Conservation (phyloP, 129 eudicot species). For the Calendula officinalis region DNA sequence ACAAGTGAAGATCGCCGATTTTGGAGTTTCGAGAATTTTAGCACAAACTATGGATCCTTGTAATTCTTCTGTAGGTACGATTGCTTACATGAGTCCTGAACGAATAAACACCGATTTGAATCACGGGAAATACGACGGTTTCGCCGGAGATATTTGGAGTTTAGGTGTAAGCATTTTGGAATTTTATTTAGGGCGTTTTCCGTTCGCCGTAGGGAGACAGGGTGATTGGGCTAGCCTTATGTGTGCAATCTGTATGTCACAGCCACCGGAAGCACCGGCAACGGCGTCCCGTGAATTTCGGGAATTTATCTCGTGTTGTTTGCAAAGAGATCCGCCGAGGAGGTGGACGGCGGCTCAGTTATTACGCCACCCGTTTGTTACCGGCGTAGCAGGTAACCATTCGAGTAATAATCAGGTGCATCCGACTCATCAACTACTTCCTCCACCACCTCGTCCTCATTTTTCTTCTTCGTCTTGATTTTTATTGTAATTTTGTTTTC, state of each 20-base stretch:
- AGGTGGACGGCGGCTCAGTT: slow-evolving; percentile 72
- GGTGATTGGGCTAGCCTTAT: slow-evolving; percentile 93
- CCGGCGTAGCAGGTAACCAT: slow-evolving; percentile 18
- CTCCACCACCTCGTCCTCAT: slow-evolving; percentile 26
- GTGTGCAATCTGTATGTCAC: slow-evolving; percentile 84
- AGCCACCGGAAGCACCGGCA: slow-evolving; percentile 77
- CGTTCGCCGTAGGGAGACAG: slow-evolving; percentile 62
- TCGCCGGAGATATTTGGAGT: slow-evolving; percentile 93
- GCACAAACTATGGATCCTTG: slow-evolving; percentile 83
- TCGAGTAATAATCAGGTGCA: slow-evolving; percentile 29
- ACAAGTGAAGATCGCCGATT: slow-evolving; percentile 76
- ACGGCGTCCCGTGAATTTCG: slow-evolving; percentile 67
- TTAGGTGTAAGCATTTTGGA: slow-evolving; percentile 82
- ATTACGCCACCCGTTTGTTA: slow-evolving; percentile 42
- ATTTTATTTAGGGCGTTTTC: slow-evolving; percentile 72
- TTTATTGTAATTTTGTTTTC: neutral
- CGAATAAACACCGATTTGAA: slow-evolving; percentile 80
- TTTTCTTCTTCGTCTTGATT: slow-evolving; percentile 28
- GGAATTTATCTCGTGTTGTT: slow-evolving; percentile 60
- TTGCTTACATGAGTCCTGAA: slow-evolving; percentile 95
- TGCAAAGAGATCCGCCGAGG: slow-evolving; percentile 69
- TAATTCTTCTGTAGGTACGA: slow-evolving; percentile 79
- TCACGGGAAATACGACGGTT: slow-evolving; percentile 73
- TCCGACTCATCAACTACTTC: slow-evolving; percentile 32
- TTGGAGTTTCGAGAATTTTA: slow-evolving; percentile 61